Evolutionary conservation across 2,329 filamentous ascomycete species (phyloP), one percentile per base, ranked within the genome.

Genomic region (Penicillium thymicola): DNA sequence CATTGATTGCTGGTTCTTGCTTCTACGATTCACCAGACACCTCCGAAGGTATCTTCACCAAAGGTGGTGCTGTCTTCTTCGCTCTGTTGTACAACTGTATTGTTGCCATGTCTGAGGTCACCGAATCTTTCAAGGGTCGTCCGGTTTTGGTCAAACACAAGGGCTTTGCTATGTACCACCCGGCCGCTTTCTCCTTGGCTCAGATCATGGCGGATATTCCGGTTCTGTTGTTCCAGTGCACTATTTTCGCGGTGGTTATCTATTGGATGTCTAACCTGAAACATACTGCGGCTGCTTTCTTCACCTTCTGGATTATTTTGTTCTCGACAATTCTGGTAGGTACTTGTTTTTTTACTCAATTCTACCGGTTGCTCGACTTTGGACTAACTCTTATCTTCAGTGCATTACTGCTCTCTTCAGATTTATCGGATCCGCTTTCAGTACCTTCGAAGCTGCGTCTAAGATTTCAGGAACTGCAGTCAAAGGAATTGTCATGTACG

Each of bases 41-140:
- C 41, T 82, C 84, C 0, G 75, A 71, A 1, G 86, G 86, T 2
- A 71, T 89, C 1, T 89, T 88, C 68, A 68, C 81, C 60, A 87
- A 87, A 63, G 78, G 79, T 0, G 86, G 85, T 44, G 79, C 85
- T 0, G 72, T 86, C 7, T 89, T 89, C 76, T 81, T 88, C 44
- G 75, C 85, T 1, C 73, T 88, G 0, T 72, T 89, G 0, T 85
- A 81, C 68, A 85, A 86, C 63, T 75, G 78, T 51, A 72, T 89
- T 2, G 66, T 87, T 0, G 79, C 84, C 32, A 82, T 89, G 76
- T 81, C 84, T 0, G 87, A 89, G 67, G 85, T 89, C 4, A 85
- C 81, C 0, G 79, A 82, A 36, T 84, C 83, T 0, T 88, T 85
- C 63, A 76, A 72, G 9, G 84, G 84, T 7, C 79, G 85, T 0